phyloP scores from a whole-genome alignment of 2,329 filamentous ascomycete genomes.

The Botrytis fragariae region DNA sequence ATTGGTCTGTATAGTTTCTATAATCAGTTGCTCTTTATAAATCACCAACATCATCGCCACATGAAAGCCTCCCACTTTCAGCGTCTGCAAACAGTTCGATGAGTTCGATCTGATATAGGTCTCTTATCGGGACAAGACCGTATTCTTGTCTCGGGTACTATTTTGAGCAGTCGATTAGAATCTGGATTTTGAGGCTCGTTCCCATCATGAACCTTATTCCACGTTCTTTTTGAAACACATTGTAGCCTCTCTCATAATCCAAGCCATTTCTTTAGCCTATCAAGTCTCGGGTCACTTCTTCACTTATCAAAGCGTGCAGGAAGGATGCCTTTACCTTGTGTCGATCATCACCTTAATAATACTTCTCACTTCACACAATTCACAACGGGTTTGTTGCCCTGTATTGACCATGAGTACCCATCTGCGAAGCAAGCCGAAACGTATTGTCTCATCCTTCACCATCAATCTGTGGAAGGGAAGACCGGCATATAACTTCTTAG shows the following conservation, averaged over 20 bases:
- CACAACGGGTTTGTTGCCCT: neutral
- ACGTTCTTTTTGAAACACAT: neutral
- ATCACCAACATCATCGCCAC: slow-evolving; percentile 3
- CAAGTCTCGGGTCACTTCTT: neutral
- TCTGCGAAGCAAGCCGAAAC: slow-evolving; percentile 1
- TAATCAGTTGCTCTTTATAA: neutral
- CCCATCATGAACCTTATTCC: neutral
- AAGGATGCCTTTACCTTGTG: neutral
- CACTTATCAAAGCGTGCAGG: neutral
- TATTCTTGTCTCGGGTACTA: neutral
- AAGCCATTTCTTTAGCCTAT: neutral
- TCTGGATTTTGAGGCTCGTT: slow-evolving; percentile 1
- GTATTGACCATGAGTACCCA: neutral
- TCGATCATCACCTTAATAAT: neutral
- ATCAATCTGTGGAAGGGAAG: neutral
- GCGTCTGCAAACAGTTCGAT: neutral
- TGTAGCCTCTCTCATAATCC: neutral
- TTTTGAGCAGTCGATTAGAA: neutral
- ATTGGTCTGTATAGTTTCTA: neutral
- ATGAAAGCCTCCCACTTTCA: neutral
- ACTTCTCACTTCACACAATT: neutral
- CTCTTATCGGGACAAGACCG: neutral
- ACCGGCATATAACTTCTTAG: neutral
- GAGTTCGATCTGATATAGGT: slow-evolving; percentile 4
- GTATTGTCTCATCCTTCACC: slow-evolving; percentile 1